Percentiles rank a stretch among this genome's conserved stretches.
phyloP scores from a whole-genome alignment of 495 filamentous ascomycete species.

The Thozetella sp. region DNA sequence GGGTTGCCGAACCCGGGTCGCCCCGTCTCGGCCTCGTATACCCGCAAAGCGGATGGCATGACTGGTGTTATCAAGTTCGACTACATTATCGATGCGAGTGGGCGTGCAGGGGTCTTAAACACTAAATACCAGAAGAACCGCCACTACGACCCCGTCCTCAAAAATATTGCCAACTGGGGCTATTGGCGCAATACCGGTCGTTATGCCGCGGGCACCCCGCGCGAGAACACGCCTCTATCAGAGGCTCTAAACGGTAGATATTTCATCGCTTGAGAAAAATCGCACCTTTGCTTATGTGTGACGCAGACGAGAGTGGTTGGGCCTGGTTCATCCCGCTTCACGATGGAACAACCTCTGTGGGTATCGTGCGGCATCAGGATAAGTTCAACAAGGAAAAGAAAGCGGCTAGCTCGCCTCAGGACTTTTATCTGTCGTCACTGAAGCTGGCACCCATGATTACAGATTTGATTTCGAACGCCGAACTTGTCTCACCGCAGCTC shows the following conservation, averaged over 20 bases:
- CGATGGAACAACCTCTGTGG: conserved; percentile 40
- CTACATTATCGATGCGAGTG: conserved; percentile 48
- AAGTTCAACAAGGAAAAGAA: conserved; percentile 26
- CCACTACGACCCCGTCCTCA: conserved; percentile 34
- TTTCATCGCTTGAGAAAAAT: not conserved
- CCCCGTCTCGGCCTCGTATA: conserved; percentile 47
- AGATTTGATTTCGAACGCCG: conserved; percentile 24
- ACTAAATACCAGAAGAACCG: conserved; percentile 50
- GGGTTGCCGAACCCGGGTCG: conserved; percentile 23
- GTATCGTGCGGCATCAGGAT: conserved; percentile 37
- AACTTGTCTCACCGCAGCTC: conserved; percentile 27
- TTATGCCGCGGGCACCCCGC: conserved; percentile 29
- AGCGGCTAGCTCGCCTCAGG: conserved; percentile 19
- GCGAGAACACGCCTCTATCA: conserved; percentile 35
- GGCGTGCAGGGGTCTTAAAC: conserved; percentile 33
- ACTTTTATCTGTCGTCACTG: conserved; percentile 41
- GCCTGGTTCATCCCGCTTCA: conserved; percentile 47
- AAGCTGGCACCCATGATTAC: conserved; percentile 22
- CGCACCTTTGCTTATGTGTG: too few species aligned
- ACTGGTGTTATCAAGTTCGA: conserved; percentile 41
- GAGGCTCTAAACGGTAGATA: conserved; percentile 37
- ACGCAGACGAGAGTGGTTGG: conserved; percentile 46
- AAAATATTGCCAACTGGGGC: conserved; percentile 46
- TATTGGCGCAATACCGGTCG: conserved; percentile 36
- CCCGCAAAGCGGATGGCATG: conserved; percentile 36